Conservation (phyloP, 2,329 filamentous ascomycete species). For the Botrytis hyacinthi region DNA sequence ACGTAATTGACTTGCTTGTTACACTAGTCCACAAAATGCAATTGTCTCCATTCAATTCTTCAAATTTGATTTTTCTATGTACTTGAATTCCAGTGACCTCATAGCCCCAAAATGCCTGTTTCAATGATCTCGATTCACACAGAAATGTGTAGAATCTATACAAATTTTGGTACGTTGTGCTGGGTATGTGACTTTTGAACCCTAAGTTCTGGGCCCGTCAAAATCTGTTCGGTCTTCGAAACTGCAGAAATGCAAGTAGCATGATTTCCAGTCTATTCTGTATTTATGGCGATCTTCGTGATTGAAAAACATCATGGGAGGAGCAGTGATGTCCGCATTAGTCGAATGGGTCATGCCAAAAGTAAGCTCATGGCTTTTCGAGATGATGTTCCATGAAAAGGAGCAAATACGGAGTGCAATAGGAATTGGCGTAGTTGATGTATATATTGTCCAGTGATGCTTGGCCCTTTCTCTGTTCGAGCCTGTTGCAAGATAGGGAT, state of each 20-base stretch:
- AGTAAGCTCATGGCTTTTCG: not conserved
- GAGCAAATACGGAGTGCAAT: not conserved
- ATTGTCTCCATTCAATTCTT: not conserved
- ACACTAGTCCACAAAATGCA: not conserved
- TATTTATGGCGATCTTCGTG: not conserved
- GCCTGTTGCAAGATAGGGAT: not conserved
- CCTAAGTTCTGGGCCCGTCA: not conserved
- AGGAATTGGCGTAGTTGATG: not conserved
- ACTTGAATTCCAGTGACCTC: no score
- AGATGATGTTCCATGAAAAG: not conserved
- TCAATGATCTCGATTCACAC: not conserved
- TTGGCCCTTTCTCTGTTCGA: not conserved
- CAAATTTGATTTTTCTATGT: not conserved
- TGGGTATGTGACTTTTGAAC: not conserved
- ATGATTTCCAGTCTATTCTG: not conserved
- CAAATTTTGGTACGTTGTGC: not conserved
- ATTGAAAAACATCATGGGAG: not conserved
- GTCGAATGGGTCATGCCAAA: not conserved
- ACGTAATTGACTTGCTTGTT: not conserved
- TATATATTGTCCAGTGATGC: not conserved
- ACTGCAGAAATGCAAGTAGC: not conserved
- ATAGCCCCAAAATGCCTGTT: not conserved
- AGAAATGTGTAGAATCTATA: not conserved
- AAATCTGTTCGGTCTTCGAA: not conserved
- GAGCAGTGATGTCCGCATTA: not conserved